Evolutionary conservation across 2,329 filamentous ascomycete genomes (phyloP), one percentile per base, ranked within the genome.

Genomic region (Botrytis galanthina): DNA sequence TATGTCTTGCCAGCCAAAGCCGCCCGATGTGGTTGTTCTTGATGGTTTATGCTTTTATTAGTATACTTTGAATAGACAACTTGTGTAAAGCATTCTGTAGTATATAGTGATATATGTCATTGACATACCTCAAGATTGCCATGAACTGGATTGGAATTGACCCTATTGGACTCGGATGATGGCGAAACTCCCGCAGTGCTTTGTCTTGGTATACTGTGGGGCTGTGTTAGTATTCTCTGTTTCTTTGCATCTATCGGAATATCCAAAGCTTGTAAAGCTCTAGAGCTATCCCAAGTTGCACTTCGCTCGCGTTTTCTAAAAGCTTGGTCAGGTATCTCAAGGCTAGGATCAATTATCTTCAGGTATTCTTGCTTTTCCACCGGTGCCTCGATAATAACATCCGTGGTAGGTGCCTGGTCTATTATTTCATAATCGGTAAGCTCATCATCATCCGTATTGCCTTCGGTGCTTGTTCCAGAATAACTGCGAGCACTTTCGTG

Each of bases 401-500:
- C n/a, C 8, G 68, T 22, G 32, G 26, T n/a, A n/a, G 68, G 54
- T 8, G 22, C 59, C 42, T 62, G 66, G 2, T 14, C 12, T n/a
- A 46, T 67, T 5, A 46, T 72, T 64, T 68, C 60, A 57, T 51
- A 44, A 42, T 57, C 57, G 42, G 57, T 37, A 48, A 51, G 48
- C 39, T 66, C 69, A n/a, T 71, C 46, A 51, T 66, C 67, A 35
- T 76, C 75, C 18, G 76, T 75, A 37, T 74, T 75, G 9, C 72
- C 64, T 35, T 77, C 74, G 51, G 76, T 76, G 46, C 74, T 76
- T n/a, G 75, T 75, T 16, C 69, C 75, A 62, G 79, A 78, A 62
- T 74, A 76, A 54, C 76, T 75, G 32, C 72, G 73, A 46, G 78
- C 63, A 66, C 80, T 80, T 60, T 81, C 80, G 69, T 81, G 79